Base-by-base conservation (phyloP, 305 asterid genomes). In the Solanum aculeatissimum region DNA sequence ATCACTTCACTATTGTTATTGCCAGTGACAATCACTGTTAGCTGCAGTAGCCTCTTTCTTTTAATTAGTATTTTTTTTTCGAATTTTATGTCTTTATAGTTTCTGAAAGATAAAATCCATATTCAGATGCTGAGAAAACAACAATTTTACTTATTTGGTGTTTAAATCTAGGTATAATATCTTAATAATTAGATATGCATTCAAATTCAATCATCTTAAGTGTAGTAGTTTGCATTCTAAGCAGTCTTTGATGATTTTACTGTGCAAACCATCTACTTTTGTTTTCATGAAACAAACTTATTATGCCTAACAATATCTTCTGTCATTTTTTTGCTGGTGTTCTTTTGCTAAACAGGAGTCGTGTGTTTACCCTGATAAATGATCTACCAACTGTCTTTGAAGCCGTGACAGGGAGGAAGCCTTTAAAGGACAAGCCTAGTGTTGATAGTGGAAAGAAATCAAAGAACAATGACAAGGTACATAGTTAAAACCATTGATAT, bases 341-440 rank as follows among this genome's bases (percentile, higher is more conserved):
- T 42, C 54, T 83, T 60, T 74, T 57, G n/a, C 60, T 85, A 63
- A 18, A 84, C 91, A 95, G 98, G 95, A 94, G 92, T 89, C 97
- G 95, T 60, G 85, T 95, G 84, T 95, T 92, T 88, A 93, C 93
- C 94, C 7, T 94, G 97, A 93, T 95, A 89, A 95, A 95, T 86
- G 99, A 95, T 18, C 87, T 94, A 88, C 98, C 97, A 3, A 93
- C 97, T 10, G 93, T 92, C 83, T 94, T 88, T 85, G 98, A 95
- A 89, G 92, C 93, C 18, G 94, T 94, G 84, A 88, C 97, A 5
- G 99, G 92, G 84, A 90, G 92, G 86, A 93, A 90, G 88, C 94
- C 96, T 42, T 86, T 86, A 60, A 95, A 91, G 83, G 98, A 93
- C 87, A 93, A 92, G 87, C 93, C 92, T 77, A 90, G 83, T 80